A percentile compares a stretch with the other conserved stretches of the same genome.
Evolutionary conservation across 2,329 filamentous ascomycete species (phyloP).

Genomic region (Mycosphaerella arachidis): DNA sequence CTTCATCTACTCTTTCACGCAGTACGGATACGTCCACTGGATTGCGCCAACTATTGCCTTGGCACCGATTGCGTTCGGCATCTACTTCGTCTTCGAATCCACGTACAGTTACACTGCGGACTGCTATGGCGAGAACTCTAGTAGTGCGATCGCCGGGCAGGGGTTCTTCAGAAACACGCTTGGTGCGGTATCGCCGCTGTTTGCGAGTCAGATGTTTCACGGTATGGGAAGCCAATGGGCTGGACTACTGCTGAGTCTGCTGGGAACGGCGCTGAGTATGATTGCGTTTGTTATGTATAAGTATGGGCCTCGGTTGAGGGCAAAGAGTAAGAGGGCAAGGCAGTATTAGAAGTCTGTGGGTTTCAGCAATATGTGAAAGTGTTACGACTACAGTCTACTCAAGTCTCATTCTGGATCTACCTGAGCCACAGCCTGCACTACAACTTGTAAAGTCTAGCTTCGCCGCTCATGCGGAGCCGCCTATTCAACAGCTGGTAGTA

Average conservation of each 20-base stretch:
- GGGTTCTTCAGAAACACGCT: constrained; percentile 52
- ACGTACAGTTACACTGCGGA: constrained; percentile 51
- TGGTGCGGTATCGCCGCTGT: constrained; percentile 50
- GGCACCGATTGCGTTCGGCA: constrained; percentile 49
- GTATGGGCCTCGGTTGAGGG: constrained; percentile 18
- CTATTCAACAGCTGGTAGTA: constrained; percentile 53
- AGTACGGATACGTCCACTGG: constrained; percentile 48
- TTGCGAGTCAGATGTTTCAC: constrained; percentile 51
- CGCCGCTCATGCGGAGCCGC: constrained; percentile 14
- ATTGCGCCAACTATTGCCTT: constrained; percentile 48
- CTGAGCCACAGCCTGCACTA: neutral
- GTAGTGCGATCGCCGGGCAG: constrained; percentile 47
- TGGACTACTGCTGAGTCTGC: constrained; percentile 46
- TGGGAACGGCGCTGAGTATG: constrained; percentile 41
- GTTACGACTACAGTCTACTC: neutral
- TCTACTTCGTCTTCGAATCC: constrained; percentile 49
- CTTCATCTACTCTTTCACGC: constrained; percentile 53
- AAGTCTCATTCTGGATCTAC: neutral
- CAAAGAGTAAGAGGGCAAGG: constrained; percentile 16
- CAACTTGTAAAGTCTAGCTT: constrained; percentile 16
- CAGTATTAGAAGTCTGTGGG: constrained; percentile 20
- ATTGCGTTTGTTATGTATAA: constrained; percentile 38
- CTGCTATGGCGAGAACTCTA: constrained; percentile 48
- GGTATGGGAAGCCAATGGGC: constrained; percentile 52
- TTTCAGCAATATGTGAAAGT: constrained; percentile 25